Conservation (phyloP, 345 rosid species). For the Psidium friedrichsthalianum region DNA sequence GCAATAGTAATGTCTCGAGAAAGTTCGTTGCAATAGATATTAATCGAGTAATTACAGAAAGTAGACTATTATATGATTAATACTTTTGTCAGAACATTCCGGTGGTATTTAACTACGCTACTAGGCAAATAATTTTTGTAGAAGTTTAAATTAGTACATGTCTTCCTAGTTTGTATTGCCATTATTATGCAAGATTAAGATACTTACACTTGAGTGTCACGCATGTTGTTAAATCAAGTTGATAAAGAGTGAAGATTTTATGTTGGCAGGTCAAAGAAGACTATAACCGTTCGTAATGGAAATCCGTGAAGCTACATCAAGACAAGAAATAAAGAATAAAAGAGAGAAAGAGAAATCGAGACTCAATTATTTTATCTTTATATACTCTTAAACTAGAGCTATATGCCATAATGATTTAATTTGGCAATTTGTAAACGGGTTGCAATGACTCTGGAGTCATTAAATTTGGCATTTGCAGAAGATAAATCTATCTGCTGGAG, state of each 20-base stretch:
- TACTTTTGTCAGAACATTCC: not conserved
- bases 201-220: not conserved
- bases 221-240: not conserved
- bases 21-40: not conserved
- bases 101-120: not conserved
- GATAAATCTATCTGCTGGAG: too few species aligned
- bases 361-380: too few species aligned
- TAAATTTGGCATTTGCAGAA: not conserved
- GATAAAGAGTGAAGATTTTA: too few species aligned
- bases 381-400: too few species aligned
- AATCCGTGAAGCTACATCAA: too few species aligned
- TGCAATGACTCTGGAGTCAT: not conserved
- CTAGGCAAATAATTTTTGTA: not conserved
- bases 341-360: too few species aligned
- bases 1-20: not conserved
- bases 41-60: too few species aligned
- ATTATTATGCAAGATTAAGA: not conserved
- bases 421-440: not conserved
- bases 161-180: not conserved
- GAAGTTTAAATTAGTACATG: not conserved
- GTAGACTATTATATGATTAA: not conserved
- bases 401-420: accelerated
- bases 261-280: too few species aligned
- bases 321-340: too few species aligned
- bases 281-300: too few species aligned